A percentile compares a stretch with the other conserved stretches of the same genome.
These are phyloP conservation scores for Saprolegnia parasitica DNA, from an alignment of 352 stramenopile genomes.

Conservation along the genomic window DNA sequence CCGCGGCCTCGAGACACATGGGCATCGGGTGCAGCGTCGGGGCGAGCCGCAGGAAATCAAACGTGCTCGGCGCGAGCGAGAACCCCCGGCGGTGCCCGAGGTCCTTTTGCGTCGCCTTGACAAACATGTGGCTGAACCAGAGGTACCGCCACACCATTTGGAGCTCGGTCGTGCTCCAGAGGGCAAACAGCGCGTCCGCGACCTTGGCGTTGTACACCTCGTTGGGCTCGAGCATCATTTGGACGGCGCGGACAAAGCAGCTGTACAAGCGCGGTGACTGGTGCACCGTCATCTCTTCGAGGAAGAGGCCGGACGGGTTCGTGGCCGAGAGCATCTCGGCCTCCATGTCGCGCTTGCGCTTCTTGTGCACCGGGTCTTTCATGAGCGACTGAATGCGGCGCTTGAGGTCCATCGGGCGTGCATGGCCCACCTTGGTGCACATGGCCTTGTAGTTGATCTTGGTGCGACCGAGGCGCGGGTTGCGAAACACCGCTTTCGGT, in stretches of 20 bases:
- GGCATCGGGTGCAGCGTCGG: slow-evolving; percentile 60
- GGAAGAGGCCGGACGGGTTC: slow-evolving; percentile 62
- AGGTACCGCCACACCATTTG: slow-evolving; percentile 83
- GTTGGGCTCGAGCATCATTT: slow-evolving; percentile 76
- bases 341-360: slow-evolving; percentile 57
- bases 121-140: slow-evolving; percentile 73
- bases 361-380: slow-evolving; percentile 51
- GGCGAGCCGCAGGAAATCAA: slow-evolving; percentile 33
- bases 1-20: slow-evolving; percentile 64
- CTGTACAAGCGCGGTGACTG: slow-evolving; percentile 57
- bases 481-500: slow-evolving; percentile 53
- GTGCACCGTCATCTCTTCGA: slow-evolving; percentile 58
- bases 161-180: slow-evolving; percentile 66
- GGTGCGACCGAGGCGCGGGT: slow-evolving; percentile 45
- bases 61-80: slow-evolving; percentile 6
- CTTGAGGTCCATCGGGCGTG: slow-evolving; percentile 55
- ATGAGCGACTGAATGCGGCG: slow-evolving; percentile 65
- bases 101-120: slow-evolving; percentile 23
- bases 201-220: slow-evolving; percentile 66
- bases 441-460: slow-evolving; percentile 73
- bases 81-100: slow-evolving; percentile 16
- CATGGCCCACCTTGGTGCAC: slow-evolving; percentile 48
- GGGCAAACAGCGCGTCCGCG: slow-evolving; percentile 65
- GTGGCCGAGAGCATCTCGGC: slow-evolving; percentile 54
- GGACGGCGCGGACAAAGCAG: slow-evolving; percentile 59